A percentile compares a stretch with the other conserved stretches of the same genome.
These are phyloP conservation scores for Neurospora sp. DNA, from an alignment of 495 filamentous ascomycete genomes.

Conservation along the genomic window DNA sequence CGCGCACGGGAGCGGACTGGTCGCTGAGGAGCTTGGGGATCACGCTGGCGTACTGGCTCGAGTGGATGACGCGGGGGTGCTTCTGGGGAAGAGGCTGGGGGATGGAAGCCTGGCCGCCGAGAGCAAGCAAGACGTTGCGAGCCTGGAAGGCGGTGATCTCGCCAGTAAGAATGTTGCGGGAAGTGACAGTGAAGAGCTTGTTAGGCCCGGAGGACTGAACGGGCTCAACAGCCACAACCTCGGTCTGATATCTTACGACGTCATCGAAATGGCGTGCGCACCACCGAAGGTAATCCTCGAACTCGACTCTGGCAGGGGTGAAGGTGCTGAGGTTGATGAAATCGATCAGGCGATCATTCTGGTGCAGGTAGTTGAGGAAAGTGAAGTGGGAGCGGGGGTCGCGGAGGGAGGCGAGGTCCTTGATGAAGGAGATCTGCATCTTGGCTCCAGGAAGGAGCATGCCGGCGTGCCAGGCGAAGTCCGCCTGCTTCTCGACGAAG, in stretches of 20 bases:
- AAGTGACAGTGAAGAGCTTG: constrained; percentile 39
- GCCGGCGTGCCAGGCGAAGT: constrained; percentile 86
- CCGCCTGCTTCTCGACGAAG: constrained; percentile 75
- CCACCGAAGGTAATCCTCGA: constrained; percentile 92
- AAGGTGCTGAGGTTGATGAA: constrained; percentile 91
- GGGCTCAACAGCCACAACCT: constrained; percentile 56
- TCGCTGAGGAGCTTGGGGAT: constrained; percentile 53
- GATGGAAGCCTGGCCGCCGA: constrained; percentile 72
- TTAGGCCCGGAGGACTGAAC: constrained; percentile 33
- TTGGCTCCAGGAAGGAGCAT: constrained; percentile 89
- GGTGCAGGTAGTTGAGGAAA: constrained; percentile 87
- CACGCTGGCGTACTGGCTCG: constrained; percentile 68
- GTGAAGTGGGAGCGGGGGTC: constrained; percentile 88
- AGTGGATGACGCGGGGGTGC: constrained; percentile 69
- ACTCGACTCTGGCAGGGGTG: constrained; percentile 76
- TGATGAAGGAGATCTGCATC: constrained; percentile 98
- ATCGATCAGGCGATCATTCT: constrained; percentile 65
- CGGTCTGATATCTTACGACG: constrained; percentile 65
- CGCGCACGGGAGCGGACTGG: constrained; percentile 46
- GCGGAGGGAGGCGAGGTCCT: constrained; percentile 83
- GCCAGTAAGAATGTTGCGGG: constrained; percentile 28
- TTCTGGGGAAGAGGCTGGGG: constrained; percentile 53
- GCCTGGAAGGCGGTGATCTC: constrained; percentile 34
- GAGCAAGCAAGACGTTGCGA: constrained; percentile 75
- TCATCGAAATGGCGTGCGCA: constrained; percentile 74